phyloP scores from a whole-genome alignment of 2,329 filamentous ascomycete species.

The Salinomyces thailandicus region DNA sequence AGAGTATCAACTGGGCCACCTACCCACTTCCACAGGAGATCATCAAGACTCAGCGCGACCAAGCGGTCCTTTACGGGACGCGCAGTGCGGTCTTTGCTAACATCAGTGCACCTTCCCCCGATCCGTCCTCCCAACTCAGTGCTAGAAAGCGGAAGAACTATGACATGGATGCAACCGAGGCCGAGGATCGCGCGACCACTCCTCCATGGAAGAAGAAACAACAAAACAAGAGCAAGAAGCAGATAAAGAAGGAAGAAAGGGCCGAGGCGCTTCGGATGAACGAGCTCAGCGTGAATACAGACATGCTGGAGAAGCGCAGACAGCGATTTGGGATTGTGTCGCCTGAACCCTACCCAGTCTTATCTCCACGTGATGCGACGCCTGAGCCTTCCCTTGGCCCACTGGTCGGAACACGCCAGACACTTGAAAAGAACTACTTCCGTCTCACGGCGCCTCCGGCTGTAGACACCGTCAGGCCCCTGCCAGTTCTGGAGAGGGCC shows the following conservation, averaged over 20 bases:
- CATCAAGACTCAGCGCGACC: constrained; percentile 58
- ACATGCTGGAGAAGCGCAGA: constrained; percentile 76
- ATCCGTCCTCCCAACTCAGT: neutral
- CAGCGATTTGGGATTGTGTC: constrained; percentile 58
- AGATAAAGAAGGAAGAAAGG: constrained; percentile 32
- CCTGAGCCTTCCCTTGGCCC: constrained; percentile 47
- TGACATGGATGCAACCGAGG: constrained; percentile 46
- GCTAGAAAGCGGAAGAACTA: constrained; percentile 73
- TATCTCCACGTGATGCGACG: constrained; percentile 36
- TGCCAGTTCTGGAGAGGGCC: constrained; percentile 68
- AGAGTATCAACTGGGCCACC: constrained; percentile 68
- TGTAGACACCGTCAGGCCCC: constrained; percentile 76
- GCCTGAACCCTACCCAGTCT: constrained; percentile 42
- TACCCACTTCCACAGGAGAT: constrained; percentile 79
- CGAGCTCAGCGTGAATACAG: constrained; percentile 48
- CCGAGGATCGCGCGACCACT: constrained; percentile 39
- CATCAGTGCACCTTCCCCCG: constrained; percentile 12
- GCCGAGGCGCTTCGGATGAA: constrained; percentile 27
- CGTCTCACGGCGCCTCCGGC: constrained; percentile 85
- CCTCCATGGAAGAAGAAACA: constrained; percentile 65
- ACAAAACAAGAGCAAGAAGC: constrained; percentile 40
- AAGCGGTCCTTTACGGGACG: constrained; percentile 29
- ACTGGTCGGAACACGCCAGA: constrained; percentile 73
- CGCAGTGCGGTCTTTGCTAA: constrained; percentile 20
- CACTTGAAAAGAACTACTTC: constrained; percentile 86